These are phyloP conservation scores for Cryptococcus wingfieldii DNA, from an alignment of 1,284 basidiomycete species.

Conservation along the genomic window DNA sequence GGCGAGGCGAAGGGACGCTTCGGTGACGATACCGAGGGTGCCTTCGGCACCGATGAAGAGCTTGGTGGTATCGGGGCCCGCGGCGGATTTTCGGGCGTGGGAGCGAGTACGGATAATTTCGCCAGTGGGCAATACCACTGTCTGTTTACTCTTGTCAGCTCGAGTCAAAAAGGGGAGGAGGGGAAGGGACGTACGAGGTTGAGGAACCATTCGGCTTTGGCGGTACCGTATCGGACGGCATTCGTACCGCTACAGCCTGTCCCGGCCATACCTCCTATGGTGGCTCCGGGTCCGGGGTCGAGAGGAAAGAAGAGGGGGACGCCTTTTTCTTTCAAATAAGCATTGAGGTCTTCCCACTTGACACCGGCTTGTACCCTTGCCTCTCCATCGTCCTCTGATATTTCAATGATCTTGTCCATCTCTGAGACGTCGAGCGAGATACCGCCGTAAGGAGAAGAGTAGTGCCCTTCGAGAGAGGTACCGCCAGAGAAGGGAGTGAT, in stretches of 20 bases:
- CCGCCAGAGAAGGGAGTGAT: slow-evolving; percentile 49
- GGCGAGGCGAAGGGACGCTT: slow-evolving; percentile 76
- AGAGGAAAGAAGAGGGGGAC: slow-evolving; percentile 86
- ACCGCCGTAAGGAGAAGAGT: slow-evolving; percentile 55
- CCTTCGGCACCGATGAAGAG: slow-evolving; percentile 93
- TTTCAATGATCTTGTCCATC: slow-evolving; percentile 76
- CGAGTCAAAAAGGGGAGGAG: not conserved
- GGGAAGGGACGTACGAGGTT: slow-evolving; percentile 58
- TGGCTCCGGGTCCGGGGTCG: slow-evolving; percentile 66
- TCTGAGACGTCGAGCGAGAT: slow-evolving; percentile 78
- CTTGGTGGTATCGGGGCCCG: slow-evolving; percentile 86
- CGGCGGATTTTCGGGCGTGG: slow-evolving; percentile 78
- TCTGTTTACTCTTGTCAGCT: slow-evolving; percentile 51
- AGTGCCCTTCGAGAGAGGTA: slow-evolving; percentile 48
- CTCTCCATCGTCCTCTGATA: slow-evolving; percentile 66
- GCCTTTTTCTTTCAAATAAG: slow-evolving; percentile 62
- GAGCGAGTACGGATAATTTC: slow-evolving; percentile 89
- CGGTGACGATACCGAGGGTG: slow-evolving; percentile 86
- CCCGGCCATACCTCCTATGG: slow-evolving; percentile 87
- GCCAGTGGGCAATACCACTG: slow-evolving; percentile 81
- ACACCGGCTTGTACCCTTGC: slow-evolving; percentile 77
- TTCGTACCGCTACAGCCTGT: slow-evolving; percentile 69
- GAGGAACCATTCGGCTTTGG: slow-evolving; percentile 77
- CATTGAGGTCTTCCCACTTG: slow-evolving; percentile 83
- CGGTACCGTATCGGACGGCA: slow-evolving; percentile 82